Evolutionary conservation across 2,329 filamentous ascomycete genomes (phyloP), one percentile per base, ranked within the genome.

Genomic region (Colletotrichum chlorophyti): DNA sequence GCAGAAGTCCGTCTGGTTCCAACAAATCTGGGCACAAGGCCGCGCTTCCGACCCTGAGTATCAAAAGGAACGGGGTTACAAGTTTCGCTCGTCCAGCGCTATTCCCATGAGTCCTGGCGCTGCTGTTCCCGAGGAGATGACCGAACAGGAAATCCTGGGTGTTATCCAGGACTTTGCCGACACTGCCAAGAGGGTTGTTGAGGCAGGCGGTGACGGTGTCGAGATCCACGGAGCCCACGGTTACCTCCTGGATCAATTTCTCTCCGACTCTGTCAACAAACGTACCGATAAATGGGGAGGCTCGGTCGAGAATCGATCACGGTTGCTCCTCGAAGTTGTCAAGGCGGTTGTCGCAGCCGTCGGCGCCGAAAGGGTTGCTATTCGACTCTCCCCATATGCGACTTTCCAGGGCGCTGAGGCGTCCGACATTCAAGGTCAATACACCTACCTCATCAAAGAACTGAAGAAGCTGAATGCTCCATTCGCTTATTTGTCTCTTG

Each of bases 151-250:
- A 31, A 91, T 91, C 54, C 75, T 83, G 53, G 70, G 79, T 4
- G 76, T 86, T 59, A 89, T 88, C 70, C 69, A 70, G 5, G 80
- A 80, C 0, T 90, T 80, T 71, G 79, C 77, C 2, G 79, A 74
- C 1, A 76, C 77, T 1, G 71, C 77, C 2, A 76, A 79, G 61
- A 72, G 81, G 17, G 79, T 86, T 1, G 67, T 89, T 2, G 76
- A 79, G 43, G 82, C 81, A 6, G 88, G 88, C 0, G 84, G 84
- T 35, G 88, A 91, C 65, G 83, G 82, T 6, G 83, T 91, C 53
- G 88, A 91, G 62, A 69, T 75, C 19, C 73, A 78, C 55, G 72
- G 63, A 0, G 80, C 80, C 3, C 83, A 84, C 43, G 82, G 83
- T 1, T 87, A 86, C 63, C 68, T 88, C 2, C 71, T 85, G 6